Percentiles rank a stretch among this genome's conserved stretches.
These are phyloP conservation scores for Laburnicola sp. DNA, from an alignment of 2,329 filamentous ascomycete species.

Conservation along the genomic window DNA sequence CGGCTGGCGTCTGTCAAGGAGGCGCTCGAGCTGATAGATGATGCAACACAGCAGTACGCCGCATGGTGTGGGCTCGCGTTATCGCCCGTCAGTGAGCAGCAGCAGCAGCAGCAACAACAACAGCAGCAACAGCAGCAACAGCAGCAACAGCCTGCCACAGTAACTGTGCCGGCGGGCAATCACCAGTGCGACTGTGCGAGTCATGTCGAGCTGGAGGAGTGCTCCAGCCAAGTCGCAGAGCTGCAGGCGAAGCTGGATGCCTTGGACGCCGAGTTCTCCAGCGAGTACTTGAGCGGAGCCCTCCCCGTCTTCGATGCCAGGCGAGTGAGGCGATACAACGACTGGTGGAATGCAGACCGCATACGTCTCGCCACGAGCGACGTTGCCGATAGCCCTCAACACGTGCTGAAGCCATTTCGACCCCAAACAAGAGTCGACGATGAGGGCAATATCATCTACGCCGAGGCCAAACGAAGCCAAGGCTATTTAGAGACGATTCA, in stretches of 20 bases:
- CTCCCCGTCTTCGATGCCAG: constrained; percentile 8
- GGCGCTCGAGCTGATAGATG: not conserved
- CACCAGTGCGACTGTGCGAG: too few relatives aligned
- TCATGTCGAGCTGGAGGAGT: too few relatives aligned
- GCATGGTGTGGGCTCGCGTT: constrained; percentile 1
- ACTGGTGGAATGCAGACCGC: constrained; percentile 10
- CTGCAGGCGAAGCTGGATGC: constrained; percentile 4
- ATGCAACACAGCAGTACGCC: constrained; percentile 4
- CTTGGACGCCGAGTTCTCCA: too few relatives aligned
- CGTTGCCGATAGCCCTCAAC: not conserved
- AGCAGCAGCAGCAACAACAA: constrained; percentile 7
- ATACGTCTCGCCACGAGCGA: constrained; percentile 4
- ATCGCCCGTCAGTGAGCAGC: constrained; percentile 4
- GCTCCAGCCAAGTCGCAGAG: too few relatives aligned
- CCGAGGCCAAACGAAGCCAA: too few relatives aligned
- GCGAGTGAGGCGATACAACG: constrained; percentile 9
- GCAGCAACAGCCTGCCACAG: too few relatives aligned
- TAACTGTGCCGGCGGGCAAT: too few relatives aligned
- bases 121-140: constrained; percentile 3
- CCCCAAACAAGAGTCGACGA: constrained; percentile 9
- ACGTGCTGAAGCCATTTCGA: constrained; percentile 6
- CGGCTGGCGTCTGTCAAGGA: not conserved
- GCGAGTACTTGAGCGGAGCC: not conserved
- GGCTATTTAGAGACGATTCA: too few relatives aligned
- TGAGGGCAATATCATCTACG: constrained; percentile 6